Evolutionary conservation across 768 basidiomycete species (phyloP), one percentile per base, ranked within the genome.

Genomic region (Neoboletus brunneissimus): DNA sequence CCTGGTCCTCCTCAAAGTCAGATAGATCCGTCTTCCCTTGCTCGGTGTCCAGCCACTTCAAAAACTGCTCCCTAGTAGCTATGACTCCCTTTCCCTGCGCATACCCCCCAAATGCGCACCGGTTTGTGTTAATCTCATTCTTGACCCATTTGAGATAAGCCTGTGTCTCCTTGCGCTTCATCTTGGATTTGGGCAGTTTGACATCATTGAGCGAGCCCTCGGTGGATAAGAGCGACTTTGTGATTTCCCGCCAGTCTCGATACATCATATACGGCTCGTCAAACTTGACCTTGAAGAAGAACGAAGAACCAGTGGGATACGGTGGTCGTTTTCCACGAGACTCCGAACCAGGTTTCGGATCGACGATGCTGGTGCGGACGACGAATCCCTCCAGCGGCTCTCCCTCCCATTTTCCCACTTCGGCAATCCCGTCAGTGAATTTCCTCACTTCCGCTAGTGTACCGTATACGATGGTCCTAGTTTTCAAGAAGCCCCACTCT

Each of bases 231-330:
- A 96, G 76, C 12, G 70, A 72, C 69, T 91, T 91, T 7, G 97
- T 98, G 51, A 95, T 79, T 73, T 98, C 96, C 53, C 96, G 82
- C 94, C 94, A 98, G 68, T 95, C 91, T 53, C 97, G 88, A 74
- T 97, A 98, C 86, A 96, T 95, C 81, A 98, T 86, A 70, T 99
- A 99, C 3, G 96, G 96, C 67, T 98, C 93, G 72, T 98, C 94
- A 72, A 98, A 98, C 70, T 99, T 99, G 76, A 98, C 81, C 69
- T 99, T 99, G 86, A 97, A 98, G 81, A 99, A 98, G 79, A 98
- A 96, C 0, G 92, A 88, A 2, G 89, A 84, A 31, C 88, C 91
- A 1, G 86, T 72, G 0, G 78, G 70, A 67, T 98, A 97, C 0
- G 94, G 94, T 1, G 82, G 79, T 22, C 69, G 63, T 53, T 57